These are phyloP conservation scores for Paulinella micropora DNA, from an alignment of 78 protist species.

Conservation along the genomic window DNA sequence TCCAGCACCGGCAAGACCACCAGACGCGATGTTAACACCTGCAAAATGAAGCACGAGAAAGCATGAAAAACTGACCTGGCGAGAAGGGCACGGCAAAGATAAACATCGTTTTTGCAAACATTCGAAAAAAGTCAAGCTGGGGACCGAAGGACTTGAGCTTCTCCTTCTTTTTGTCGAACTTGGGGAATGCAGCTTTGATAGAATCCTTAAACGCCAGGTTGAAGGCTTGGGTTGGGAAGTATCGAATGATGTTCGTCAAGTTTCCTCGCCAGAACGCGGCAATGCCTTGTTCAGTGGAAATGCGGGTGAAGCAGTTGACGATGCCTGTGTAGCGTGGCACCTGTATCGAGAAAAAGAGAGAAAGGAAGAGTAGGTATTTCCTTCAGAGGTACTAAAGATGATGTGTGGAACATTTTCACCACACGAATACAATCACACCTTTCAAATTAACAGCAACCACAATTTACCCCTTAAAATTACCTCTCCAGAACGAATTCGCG, in stretches of 20 bases:
- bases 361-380: too few species aligned
- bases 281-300: constrained; percentile 75
- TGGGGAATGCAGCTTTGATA: constrained; percentile 65
- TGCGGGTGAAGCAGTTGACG: constrained; percentile 75
- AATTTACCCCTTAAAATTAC: too few species aligned
- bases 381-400: too few species aligned
- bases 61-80: too few species aligned
- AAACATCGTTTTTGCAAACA: not conserved
- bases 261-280: constrained; percentile 73
- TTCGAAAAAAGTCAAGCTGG: not conserved
- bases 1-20: constrained; percentile 93
- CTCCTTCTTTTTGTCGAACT: constrained; percentile 22
- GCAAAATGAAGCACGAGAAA: not conserved
- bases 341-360: too few species aligned
- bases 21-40: constrained; percentile 68
- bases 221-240: constrained; percentile 95
- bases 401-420: too few species aligned
- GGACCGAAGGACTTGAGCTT: too few species aligned
- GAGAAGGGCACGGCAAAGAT: not conserved
- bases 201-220: constrained; percentile 93
- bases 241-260: constrained; percentile 83
- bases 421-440: too few species aligned
- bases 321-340: constrained; percentile 82
- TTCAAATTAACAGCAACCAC: too few species aligned
- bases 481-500: constrained; percentile 24